Evolutionary conservation across 345 rosid species (phyloP), one percentile per base, ranked within the genome.

Genomic region (Turritis glabra): DNA sequence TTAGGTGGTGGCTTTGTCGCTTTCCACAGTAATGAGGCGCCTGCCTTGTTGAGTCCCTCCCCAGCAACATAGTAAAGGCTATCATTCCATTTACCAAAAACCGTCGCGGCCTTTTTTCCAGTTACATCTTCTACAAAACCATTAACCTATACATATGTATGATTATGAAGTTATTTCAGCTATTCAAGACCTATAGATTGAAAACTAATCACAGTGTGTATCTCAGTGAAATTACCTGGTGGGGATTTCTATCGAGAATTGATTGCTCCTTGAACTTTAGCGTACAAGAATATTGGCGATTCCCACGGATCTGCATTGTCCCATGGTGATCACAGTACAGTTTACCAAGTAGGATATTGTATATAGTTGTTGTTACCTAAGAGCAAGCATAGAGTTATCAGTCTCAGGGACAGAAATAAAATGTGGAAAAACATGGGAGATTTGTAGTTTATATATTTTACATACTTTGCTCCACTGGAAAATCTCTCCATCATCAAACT

Each of bases 71-170:
- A 88, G 66, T 87, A 84, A 78, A 94, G 82, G 76, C 90, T 85
- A 72, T 95, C 98, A 72, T 95, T 87, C 99, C 99, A 95, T 85
- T 90, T 95, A 77, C 99, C 99, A 79, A 74, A 85, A 57, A 95
- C 26, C 0, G 90, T 84, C 1, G 96, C 93, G 1, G 80, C 83
- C 69, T 88, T 92, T 76, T 78, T 77, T 10, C 97, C 92, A 15
- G 77, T 32, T 72, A 64, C 77, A 82, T 92, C 97, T 83, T 95
- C 97, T 52, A 95, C 91, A 74, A 81, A 80, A 46, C 99, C 99
- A 79, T 88, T 84, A 55, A 95, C 97, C 98, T 93, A 62, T 21
- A 12, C n/a, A 38, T 25, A 56, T 43, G 35, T 67, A 19, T 33
- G 37, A 63, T 14, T 2, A 55, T 37, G 6, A 23, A 25, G 62